Evolutionary conservation across 2,329 filamentous ascomycete genomes (phyloP).

Genomic region (Colletotrichum aenigma): DNA sequence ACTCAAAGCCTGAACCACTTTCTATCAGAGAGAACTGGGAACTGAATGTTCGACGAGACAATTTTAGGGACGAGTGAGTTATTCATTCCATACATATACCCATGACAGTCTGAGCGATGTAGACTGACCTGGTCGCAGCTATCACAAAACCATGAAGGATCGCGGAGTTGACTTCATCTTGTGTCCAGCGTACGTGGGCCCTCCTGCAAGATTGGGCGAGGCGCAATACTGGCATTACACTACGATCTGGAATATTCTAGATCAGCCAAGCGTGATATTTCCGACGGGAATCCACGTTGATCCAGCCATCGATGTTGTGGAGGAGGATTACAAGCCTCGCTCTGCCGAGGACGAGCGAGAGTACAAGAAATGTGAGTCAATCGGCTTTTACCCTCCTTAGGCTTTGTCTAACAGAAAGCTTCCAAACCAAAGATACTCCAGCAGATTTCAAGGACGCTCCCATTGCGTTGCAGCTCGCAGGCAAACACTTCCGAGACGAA

Average conservation of each 20-base stretch:
- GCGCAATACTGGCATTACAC: slow-evolving; percentile 32
- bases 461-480: neutral
- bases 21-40: slow-evolving; percentile 24
- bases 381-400: neutral
- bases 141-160: slow-evolving; percentile 23
- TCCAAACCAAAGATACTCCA: neutral
- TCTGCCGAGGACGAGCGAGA: neutral
- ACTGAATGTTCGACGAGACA: slow-evolving; percentile 23
- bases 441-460: neutral
- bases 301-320: neutral
- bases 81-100: slow-evolving; percentile 29
- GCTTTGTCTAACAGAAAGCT: neutral
- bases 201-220: slow-evolving; percentile 22
- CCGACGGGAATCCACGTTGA: slow-evolving; percentile 24
- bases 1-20: slow-evolving; percentile 8
- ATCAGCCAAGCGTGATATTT: slow-evolving; percentile 29
- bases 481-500: slow-evolving; percentile 8
- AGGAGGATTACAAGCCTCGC: neutral
- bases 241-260: slow-evolving; percentile 34
- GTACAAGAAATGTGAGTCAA: slow-evolving; percentile 11
- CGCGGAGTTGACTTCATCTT: slow-evolving; percentile 30
- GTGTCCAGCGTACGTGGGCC: slow-evolving; percentile 28
- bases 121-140: neutral
- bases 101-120: neutral
- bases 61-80: slow-evolving; percentile 25